Evolutionary conservation across 2,329 filamentous ascomycete genomes (phyloP), one percentile per base, ranked within the genome.

Genomic region (Volutella citrinella): DNA sequence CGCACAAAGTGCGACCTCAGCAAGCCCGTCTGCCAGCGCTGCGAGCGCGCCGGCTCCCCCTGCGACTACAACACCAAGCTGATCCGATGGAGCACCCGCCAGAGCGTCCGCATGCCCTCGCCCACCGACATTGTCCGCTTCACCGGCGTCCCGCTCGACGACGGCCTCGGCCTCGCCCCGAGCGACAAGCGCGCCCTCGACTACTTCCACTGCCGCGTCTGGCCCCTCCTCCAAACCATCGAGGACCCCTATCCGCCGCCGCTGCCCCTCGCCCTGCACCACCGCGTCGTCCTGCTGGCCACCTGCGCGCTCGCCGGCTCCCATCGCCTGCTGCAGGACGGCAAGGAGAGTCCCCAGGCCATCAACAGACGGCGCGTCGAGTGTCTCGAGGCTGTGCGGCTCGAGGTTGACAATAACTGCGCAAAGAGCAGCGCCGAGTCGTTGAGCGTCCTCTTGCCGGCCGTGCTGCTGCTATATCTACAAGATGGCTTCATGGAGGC

Each of bases 401-500:
- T 60, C 7, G 48, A 64, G 35, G 52, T 60, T 2, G 53, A 56
- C 17, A 51, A 47, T 1, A 60, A 55, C 16, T 61, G 59, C 13
- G 43, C 54, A 8, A 52, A 49, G 10, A 43, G 55, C 2, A 54
- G 58, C 9, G 12, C 20, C 8, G 54, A 55, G 0, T 56, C 61
- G 4, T 39, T 68, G 3, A 55, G 50, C 5, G 52, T 43, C 0
- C 32, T 60, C 0, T 27, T 69, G 1, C 60, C 68, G 16, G 64
- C 64, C 4, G 66, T 69, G 16, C 51, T 69, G 2, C 43, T 69
- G 2, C 57, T 69, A 1, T 67, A 66, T 38, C 65, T 69, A 7
- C 51, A 64, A 14, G 62, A 65, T 17, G 63, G 62, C 2, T 61
- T 62, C 22, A 51, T 65, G 4, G 60, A 64, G n/a, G 48, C 48